Evolutionary conservation across 495 filamentous ascomycete species (phyloP).

Genomic region (Aeminium ludgeri): DNA sequence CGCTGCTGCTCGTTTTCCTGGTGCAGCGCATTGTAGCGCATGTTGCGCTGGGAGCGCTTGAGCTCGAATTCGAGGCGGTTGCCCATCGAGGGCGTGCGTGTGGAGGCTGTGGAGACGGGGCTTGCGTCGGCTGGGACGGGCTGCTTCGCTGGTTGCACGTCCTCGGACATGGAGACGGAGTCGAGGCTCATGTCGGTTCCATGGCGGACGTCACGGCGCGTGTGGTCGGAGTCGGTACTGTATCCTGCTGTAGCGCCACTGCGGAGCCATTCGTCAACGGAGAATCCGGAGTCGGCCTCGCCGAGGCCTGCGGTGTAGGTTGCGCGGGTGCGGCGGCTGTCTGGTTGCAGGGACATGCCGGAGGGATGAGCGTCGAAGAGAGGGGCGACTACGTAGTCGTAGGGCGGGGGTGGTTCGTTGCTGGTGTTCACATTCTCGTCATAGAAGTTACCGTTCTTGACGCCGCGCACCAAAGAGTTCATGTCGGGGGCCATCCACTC

Average conservation of each 20-base stretch:
- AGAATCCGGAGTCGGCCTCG: not conserved
- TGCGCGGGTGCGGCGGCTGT: not conserved
- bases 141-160: too few relatives aligned
- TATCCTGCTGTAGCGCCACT: too few relatives aligned
- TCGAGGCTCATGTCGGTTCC: not conserved
- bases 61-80: constrained; percentile 5
- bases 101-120: not conserved
- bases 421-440: too few relatives aligned
- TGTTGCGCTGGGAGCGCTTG: constrained; percentile 5
- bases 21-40: constrained; percentile 9
- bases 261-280: not conserved
- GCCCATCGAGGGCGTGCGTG: constrained; percentile 5
- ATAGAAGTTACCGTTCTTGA: too few relatives aligned
- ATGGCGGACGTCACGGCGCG: not conserved
- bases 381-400: too few relatives aligned
- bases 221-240: too few relatives aligned
- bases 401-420: too few relatives aligned
- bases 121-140: not conserved
- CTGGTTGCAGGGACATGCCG: too few relatives aligned
- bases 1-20: too few relatives aligned
- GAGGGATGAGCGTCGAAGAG: too few relatives aligned
- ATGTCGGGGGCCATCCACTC: too few relatives aligned
- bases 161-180: not conserved
- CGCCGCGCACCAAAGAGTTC: too few relatives aligned
- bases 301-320: not conserved